Conservation (phyloP, 768 basidiomycete genomes). For the Cystobasidiopsis lactophilus region DNA sequence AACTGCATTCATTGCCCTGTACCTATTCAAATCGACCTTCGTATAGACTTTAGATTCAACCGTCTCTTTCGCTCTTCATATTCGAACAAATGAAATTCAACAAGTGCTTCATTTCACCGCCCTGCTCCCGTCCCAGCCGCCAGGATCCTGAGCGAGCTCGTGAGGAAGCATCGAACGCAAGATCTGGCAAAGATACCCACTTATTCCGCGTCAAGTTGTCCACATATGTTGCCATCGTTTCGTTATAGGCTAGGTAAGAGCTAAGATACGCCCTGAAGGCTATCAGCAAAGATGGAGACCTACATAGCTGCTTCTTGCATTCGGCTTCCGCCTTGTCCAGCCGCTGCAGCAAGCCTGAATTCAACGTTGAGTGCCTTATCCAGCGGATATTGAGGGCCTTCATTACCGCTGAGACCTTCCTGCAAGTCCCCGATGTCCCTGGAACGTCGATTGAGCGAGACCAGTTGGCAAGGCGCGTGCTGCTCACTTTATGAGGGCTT, state of each 20-base stretch:
- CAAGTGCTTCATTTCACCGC: too few relatives aligned
- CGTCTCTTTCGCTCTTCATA: too few relatives aligned
- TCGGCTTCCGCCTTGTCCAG: neutral
- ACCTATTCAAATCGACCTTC: too few relatives aligned
- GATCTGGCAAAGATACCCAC: neutral
- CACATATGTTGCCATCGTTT: neutral
- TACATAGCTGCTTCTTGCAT: neutral
- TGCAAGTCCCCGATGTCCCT: neutral
- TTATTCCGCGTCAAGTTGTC: conserved; percentile 2
- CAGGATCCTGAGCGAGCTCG: neutral
- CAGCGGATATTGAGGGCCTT: too few relatives aligned
- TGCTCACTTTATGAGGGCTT: neutral
- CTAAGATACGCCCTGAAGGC: neutral
- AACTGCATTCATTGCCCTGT: too few relatives aligned
- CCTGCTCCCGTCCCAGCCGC: too few relatives aligned
- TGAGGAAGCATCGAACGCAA: neutral
- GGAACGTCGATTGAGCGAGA: neutral
- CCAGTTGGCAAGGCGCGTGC: neutral
- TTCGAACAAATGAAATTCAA: too few relatives aligned
- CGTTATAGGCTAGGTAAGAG: neutral
- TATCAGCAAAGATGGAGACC: neutral
- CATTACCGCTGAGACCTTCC: neutral
- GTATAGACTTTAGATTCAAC: too few relatives aligned
- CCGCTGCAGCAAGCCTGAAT: neutral
- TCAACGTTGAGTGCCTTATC: too few relatives aligned